Evolutionary conservation across 2,329 filamentous ascomycete species (phyloP), one percentile per base, ranked within the genome.

Genomic region (Diaporthe longicolla): DNA sequence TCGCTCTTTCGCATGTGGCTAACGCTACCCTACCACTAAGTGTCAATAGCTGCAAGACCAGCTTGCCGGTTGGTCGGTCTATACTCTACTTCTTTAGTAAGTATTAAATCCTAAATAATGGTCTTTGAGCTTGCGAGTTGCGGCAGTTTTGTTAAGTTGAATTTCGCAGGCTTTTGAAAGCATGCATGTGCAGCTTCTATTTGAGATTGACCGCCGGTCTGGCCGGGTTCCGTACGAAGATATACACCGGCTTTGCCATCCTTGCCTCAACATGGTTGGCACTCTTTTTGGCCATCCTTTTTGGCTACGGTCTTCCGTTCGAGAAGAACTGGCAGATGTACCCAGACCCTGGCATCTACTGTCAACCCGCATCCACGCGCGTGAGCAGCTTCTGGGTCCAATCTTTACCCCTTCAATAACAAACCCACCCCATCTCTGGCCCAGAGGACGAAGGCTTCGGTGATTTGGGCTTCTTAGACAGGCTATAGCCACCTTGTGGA

Each of bases 301-400:
- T 84, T 1, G 80, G 81, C 24, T 85, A 84, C 32, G 63, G 45
- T 26, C 77, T 74, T 0, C 82, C 83, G 0, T 77, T 85, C 1
- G 50, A 80, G 11, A 81, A 80, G 45, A 82, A 84, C 65, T 86
- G 84, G 84, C 84, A 85, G 70, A 85, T 85, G 8, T 80, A 82
- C 50, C 84, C 84, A 0, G 74, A 85, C n/a, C 84, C 84, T 1
- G 83, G 83, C 21, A 84, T 83, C 68, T 72, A 77, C 13, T 86
- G 84, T 75, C 81, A 85, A 19, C 83, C 84, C 0, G 84, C 84
- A 32, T 75, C 83, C 1, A 85, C 84, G 0, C 81, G 73, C 26
- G 35, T 37, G 11, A 37, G 35, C 35, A 37, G 35, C 35, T 37
- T 37, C 35, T 13, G 35, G 35, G 11, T 37, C 9, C 35, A 37